These are phyloP conservation scores for Angomonas deanei DNA, from an alignment of 208 protist species.

Conservation along the genomic window DNA sequence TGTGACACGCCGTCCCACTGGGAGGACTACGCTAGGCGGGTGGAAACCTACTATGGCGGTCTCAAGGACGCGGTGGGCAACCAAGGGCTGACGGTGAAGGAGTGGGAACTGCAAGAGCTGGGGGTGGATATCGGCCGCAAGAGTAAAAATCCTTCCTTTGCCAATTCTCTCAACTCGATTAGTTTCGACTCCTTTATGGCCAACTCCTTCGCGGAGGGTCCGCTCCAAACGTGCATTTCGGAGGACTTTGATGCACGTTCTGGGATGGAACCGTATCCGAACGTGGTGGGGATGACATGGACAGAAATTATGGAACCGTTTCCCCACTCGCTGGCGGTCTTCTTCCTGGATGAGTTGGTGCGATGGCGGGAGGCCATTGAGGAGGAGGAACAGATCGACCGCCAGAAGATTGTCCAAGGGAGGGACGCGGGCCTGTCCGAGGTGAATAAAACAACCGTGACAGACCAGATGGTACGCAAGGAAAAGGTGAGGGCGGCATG, in stretches of 20 bases:
- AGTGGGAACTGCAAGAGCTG: slow-evolving; percentile 54
- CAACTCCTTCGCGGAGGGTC: background rate
- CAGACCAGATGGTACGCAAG: background rate
- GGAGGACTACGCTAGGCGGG: slow-evolving; percentile 17
- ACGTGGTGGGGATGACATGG: background rate
- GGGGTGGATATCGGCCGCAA: slow-evolving; percentile 7
- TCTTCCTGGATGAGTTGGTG: slow-evolving; percentile 3
- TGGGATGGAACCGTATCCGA: background rate
- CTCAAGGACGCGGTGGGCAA: slow-evolving; percentile 36
- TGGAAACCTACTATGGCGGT: slow-evolving; percentile 50
- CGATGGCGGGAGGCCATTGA: background rate
- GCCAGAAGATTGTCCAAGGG: background rate
- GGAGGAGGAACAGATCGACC: background rate
- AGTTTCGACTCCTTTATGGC: background rate
- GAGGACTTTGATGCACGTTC: slow-evolving; percentile 2
- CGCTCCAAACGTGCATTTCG: background rate
- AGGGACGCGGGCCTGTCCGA: background rate
- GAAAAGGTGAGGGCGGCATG: background rate
- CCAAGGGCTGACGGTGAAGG: slow-evolving; percentile 56
- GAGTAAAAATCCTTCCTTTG: background rate
- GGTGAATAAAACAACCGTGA: background rate
- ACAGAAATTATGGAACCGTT: background rate
- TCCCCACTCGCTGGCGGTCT: background rate
- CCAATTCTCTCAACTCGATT: background rate
- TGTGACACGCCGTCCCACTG: slow-evolving; percentile 41